These are phyloP conservation scores for Polygonum aviculare DNA, from an alignment of 148 eudicot species.

Conservation along the genomic window DNA sequence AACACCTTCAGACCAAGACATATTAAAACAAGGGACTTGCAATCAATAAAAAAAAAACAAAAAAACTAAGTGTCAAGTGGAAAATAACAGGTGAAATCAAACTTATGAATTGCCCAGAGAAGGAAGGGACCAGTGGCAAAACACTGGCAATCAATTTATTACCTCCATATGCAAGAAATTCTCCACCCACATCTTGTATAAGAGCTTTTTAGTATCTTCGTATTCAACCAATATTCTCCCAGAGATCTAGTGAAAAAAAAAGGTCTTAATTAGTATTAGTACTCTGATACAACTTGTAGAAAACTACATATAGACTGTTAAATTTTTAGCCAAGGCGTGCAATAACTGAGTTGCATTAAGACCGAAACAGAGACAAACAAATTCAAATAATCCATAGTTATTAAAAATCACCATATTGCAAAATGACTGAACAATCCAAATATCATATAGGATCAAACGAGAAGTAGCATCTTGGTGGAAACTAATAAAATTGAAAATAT, in stretches of 20 bases:
- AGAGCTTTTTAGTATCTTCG: conserved; percentile 54
- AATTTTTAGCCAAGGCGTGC: background rate
- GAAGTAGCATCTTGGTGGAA: background rate
- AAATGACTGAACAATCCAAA: background rate
- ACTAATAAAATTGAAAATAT: background rate
- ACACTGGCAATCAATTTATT: conserved; percentile 1
- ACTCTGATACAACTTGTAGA: background rate
- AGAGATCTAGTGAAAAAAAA: conserved; percentile 38
- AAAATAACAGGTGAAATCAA: background rate
- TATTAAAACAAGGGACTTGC: background rate
- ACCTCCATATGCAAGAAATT: conserved; percentile 77
- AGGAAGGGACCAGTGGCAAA: background rate
- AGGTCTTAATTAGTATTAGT: background rate
- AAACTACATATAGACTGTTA: background rate
- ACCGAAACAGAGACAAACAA: background rate
- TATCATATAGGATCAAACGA: background rate
- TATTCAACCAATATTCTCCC: conserved; percentile 59
- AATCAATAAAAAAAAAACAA: no score
- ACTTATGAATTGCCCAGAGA: background rate
- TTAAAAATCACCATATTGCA: background rate
- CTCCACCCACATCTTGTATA: conserved; percentile 76
- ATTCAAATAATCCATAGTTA: background rate
- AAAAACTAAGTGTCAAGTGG: background rate
- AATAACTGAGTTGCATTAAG: background rate
- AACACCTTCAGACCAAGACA: background rate